A percentile compares a stretch with the other conserved stretches of the same genome.
Evolutionary conservation across 768 basidiomycete species (phyloP).

Genomic region (Suillus fuscotomentosus): DNA sequence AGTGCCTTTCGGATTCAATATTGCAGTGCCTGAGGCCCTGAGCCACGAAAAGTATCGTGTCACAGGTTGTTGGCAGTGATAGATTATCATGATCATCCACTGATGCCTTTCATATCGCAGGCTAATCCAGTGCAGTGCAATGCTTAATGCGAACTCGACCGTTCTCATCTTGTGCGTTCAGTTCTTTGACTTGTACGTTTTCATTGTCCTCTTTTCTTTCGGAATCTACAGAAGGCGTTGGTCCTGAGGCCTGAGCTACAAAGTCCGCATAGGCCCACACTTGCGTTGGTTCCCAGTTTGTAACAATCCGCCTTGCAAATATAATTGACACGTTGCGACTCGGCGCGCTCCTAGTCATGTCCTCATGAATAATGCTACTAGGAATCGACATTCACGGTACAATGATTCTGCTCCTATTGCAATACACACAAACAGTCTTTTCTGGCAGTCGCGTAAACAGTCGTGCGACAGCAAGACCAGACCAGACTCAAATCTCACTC

Average conservation of each 20-base stretch:
- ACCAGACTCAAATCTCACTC: background rate
- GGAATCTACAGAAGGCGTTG: background rate
- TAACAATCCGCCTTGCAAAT: background rate
- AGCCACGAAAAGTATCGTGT: background rate
- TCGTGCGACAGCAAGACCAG: background rate
- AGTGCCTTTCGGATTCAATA: conserved; percentile 1
- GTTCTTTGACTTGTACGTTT: background rate
- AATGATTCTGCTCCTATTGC: background rate
- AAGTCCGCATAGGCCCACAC: background rate
- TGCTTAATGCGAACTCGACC: background rate
- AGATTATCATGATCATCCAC: background rate
- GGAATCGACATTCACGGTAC: background rate
- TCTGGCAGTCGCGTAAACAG: background rate
- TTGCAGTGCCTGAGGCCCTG: background rate
- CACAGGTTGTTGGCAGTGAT: background rate
- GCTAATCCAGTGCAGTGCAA: background rate
- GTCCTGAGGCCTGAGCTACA: background rate
- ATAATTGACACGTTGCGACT: background rate
- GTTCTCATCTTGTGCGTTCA: background rate
- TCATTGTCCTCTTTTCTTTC: background rate
- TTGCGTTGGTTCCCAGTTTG: background rate
- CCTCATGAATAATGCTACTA: background rate
- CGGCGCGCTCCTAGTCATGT: background rate
- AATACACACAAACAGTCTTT: background rate
- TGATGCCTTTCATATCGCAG: background rate